Conservation (phyloP, 2,329 filamentous ascomycete species). For the Phaeosphaeria sp. region DNA sequence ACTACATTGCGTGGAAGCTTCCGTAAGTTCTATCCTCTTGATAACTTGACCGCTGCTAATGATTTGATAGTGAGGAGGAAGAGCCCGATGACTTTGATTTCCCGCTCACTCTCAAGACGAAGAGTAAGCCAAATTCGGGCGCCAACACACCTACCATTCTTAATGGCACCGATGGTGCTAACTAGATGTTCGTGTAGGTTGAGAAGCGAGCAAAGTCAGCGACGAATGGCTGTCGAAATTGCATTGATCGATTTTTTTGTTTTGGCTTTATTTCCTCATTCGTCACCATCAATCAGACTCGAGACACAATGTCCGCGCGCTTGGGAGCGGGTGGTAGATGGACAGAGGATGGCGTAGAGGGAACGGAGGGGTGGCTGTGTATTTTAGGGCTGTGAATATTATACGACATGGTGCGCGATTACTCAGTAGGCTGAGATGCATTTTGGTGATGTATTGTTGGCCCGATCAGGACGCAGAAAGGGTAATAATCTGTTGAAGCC, state of each 20-base stretch:
- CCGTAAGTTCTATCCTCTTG: conserved; percentile 72
- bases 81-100: conserved; percentile 81
- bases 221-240: conserved; percentile 9
- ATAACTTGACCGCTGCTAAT: conserved; percentile 34
- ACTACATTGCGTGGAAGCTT: conserved; percentile 97
- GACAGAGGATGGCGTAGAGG: neutral
- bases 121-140: conserved; percentile 47
- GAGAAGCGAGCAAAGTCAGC: neutral
- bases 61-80: conserved; percentile 72
- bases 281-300: neutral
- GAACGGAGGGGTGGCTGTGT: neutral
- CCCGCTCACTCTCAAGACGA: conserved; percentile 69
- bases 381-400: conserved; percentile 7
- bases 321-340: conserved; percentile 1
- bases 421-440: neutral
- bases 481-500: no score
- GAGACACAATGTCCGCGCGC: conserved; percentile 8
- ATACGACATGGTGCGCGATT: neutral
- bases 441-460: neutral
- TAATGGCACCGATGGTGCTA: conserved; percentile 35
- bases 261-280: conserved; percentile 4
- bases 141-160: conserved; percentile 37
- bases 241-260: conserved; percentile 15
- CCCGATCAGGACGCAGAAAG: no score
- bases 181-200: conserved; percentile 13